A percentile compares a stretch with the other conserved stretches of the same genome.
Evolutionary conservation across 805 yeast genomes (phyloP).

Genomic region (Sporopachydermia quercuum): DNA sequence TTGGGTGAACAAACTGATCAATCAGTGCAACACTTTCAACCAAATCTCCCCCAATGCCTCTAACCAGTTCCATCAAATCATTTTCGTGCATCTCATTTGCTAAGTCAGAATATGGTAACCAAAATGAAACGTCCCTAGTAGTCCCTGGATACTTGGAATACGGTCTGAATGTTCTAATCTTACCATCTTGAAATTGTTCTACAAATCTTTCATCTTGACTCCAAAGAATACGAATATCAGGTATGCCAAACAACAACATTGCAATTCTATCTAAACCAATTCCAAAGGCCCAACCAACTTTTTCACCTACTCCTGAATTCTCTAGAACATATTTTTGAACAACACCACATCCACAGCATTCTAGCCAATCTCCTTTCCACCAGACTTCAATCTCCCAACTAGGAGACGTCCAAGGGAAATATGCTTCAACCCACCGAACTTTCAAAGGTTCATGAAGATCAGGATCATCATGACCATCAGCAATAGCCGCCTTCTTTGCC

Average conservation of each 20-base stretch:
- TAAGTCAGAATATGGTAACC: conserved; percentile 40
- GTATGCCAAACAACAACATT: conserved; percentile 88
- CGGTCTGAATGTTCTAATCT: conserved; percentile 63
- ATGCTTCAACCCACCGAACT: conserved; percentile 90
- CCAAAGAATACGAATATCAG: conserved; percentile 93
- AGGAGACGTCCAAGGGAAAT: conserved; percentile 97
- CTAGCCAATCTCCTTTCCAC: conserved; percentile 98
- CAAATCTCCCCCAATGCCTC: conserved; percentile 67
- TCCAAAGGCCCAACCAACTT: conserved; percentile 96
- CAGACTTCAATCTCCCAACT: conserved; percentile 97
- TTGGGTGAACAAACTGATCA: conserved; percentile 79
- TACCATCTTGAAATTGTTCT: conserved; percentile 51
- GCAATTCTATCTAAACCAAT: conserved; percentile 91
- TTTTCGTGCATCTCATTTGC: conserved; percentile 45
- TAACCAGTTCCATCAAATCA: conserved; percentile 86
- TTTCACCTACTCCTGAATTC: conserved; percentile 48
- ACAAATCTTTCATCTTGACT: conserved; percentile 63
- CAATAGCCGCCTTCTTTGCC: conserved; percentile 46
- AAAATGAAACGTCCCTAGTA: conserved; percentile 77
- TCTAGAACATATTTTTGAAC: conserved; percentile 65
- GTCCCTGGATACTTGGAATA: conserved; percentile 88
- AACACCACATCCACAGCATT: conserved; percentile 91
- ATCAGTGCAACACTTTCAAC: conserved; percentile 73
- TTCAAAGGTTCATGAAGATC: conserved; percentile 61
- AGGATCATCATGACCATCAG: conserved; percentile 43